Percentiles rank a stretch among this genome's conserved stretches.
These are phyloP conservation scores for Pleurotus ostreatus DNA, from an alignment of 768 basidiomycete species.

Conservation along the genomic window DNA sequence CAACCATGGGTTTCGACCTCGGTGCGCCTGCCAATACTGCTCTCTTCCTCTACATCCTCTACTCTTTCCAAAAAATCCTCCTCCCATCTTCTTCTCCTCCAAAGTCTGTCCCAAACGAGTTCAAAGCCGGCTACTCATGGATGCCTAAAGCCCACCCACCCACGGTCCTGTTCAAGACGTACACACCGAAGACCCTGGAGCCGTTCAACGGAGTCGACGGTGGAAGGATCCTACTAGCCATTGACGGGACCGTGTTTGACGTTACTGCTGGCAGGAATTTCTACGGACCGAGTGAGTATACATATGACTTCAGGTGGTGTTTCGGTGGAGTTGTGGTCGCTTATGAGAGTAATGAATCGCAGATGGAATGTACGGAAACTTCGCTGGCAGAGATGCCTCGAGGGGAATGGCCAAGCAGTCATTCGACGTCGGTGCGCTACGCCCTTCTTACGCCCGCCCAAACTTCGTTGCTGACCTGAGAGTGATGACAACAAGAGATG, in stretches of 20 bases:
- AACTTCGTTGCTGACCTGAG: no score
- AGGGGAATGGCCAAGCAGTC: constrained; percentile 98
- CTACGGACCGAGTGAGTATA: constrained; percentile 84
- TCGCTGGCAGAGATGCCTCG: constrained; percentile 94
- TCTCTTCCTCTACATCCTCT: constrained; percentile 73
- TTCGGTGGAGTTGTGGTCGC: no score
- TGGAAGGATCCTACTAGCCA: constrained; percentile 79
- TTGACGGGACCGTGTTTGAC: constrained; percentile 88
- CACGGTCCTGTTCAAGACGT: constrained; percentile 71
- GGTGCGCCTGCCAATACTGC: constrained; percentile 80
- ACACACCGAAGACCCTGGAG: constrained; percentile 71
- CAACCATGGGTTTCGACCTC: constrained; percentile 41
- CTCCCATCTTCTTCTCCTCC: constrained; percentile 60
- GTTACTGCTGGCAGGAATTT: constrained; percentile 87
- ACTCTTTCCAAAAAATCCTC: constrained; percentile 69
- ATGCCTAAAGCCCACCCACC: constrained; percentile 81
- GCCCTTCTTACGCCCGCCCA: not conserved
- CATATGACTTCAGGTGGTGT: constrained; percentile 1
- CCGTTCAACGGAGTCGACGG: constrained; percentile 63
- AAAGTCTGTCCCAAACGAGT: constrained; percentile 55
- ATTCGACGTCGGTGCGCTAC: constrained; percentile 77
- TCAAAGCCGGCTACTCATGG: constrained; percentile 88
- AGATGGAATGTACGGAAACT: constrained; percentile 98
- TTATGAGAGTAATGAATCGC: not conserved
- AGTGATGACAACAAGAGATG: constrained; percentile 57